Base-by-base conservation (phyloP, 495 filamentous ascomycete genomes). In the Saxophila tyrrhenica region DNA sequence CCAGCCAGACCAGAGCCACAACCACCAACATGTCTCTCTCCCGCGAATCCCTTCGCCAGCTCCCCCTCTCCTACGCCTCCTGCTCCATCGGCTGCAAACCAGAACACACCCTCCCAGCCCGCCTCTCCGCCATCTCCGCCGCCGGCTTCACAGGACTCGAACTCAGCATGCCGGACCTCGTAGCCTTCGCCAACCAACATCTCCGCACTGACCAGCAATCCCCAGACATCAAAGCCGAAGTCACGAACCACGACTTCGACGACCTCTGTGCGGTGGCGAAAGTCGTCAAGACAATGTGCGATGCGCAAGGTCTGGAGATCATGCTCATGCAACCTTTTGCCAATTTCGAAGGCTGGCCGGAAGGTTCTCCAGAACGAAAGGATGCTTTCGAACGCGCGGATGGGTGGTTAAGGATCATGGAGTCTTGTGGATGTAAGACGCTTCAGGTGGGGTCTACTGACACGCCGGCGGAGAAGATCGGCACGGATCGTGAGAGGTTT, bases 391-490 rank as follows among this genome's bases (percentile, higher is more conserved):
- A 65, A 5, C 72, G 81, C 39, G 86, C 83, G 0, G 66, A 69
- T 8, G 82, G 81, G 0, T 91, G 85, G 86, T 82, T 86, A 52
- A 63, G 72, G 42, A 78, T 91, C 39, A 89, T 91, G 85, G 69
- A 83, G 42, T 78, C 78, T 15, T 70, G 76, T 0, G 86, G 82
- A 1, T 84, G 78, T 1, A 80, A 87, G 60, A 75, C 88, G 72
- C 69, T 92, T n/a, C 87, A 89, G 69, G 79, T 90, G 51, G 85
- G 86, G 21, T 82, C 83, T 13, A 82, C 83, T 2, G 86, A 89
- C 63, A 67, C 77, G 20, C 72, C 75, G 0, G 48, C 45, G 9
- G 57, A 62, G 45, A 75, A 73, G 46, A 79, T 84, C 50, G 66
- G 68, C 1, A 69, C 64, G 1, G 72, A 76, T 24, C 63, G 71